Evolutionary conservation across 495 filamentous ascomycete species (phyloP), one percentile per base, ranked within the genome.

Genomic region (Schizothecium vesticola): DNA sequence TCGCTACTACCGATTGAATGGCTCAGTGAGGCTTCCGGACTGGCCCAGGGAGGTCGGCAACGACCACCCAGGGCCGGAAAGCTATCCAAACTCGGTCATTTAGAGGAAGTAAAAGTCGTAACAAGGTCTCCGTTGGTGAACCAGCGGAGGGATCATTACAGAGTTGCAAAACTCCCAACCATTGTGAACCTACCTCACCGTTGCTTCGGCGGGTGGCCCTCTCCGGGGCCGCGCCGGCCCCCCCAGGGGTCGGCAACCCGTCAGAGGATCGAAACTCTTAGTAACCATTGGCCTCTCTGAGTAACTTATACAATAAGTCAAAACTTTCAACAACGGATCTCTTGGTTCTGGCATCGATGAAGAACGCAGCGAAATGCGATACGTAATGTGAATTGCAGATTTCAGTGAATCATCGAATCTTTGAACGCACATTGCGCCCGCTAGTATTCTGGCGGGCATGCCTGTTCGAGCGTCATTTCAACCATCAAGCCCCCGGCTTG

Each of bases 241-340:
- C n/a, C 12, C 43, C n/a, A 2, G n/a, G 43, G 12, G 2, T 3
- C 51, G n/a, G 51, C 51, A 21, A 56, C n/a, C 13, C 51, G 12
- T 19, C 55, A 19, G 55, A 56, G 19, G 13, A 22, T 13, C 55
- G 19, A 1, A 56, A 56, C 19, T 7, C 55, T 56, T 22, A n/a
- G 7, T 13, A 7, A 19, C n/a, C 22, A n/a, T 56, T n/a, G 55
- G 31, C 31, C n/a, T 63, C 61, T 63, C 31, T 56, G 55, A 56
- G 55, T 56, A 56, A 56, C 19, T n/a, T 23, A 67, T 87, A 89
- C 26, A 28, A 28, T 78, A 72, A 80, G 73, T 81, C 77, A 88
- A 86, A 88, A 88, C 86, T 88, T 88, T 88, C 84, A 89, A 88
- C 84, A 89, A 88, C 83, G 84, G 85, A 87, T 88, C 85, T 88